These are phyloP conservation scores for Paraconiothyrium brasiliense DNA, from an alignment of 2,329 filamentous ascomycete genomes.

Conservation along the genomic window DNA sequence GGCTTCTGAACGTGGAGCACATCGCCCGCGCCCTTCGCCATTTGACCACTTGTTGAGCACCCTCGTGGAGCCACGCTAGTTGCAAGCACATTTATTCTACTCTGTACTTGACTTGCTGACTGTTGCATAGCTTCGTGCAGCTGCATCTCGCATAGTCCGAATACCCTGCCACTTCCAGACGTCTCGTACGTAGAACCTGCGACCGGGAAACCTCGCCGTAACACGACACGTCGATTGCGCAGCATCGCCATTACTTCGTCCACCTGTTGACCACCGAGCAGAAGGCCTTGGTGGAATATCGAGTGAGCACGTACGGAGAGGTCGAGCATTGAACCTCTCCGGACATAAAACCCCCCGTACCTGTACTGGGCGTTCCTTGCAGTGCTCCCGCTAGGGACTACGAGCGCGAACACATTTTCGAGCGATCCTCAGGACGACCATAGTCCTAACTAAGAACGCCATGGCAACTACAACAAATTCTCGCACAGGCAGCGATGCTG, in stretches of 20 bases:
- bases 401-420: conserved; percentile 28
- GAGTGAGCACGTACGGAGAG: conserved; percentile 49
- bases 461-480: conserved; percentile 41
- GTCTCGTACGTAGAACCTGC: conserved; percentile 3
- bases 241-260: background rate
- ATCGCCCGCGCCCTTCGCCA: background rate
- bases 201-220: conserved; percentile 29
- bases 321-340: conserved; percentile 52
- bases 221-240: conserved; percentile 14
- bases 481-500: conserved; percentile 36
- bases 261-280: conserved; percentile 3
- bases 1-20: background rate
- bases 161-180: conserved; percentile 6
- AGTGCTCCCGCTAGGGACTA: conserved; percentile 46
- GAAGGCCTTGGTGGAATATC: conserved; percentile 14
- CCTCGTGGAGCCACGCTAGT: conserved; percentile 5
- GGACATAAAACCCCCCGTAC: conserved; percentile 43
- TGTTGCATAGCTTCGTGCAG: conserved; percentile 1
- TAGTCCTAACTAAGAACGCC: conserved; percentile 17
- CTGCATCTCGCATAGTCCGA: conserved; percentile 16
- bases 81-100: background rate
- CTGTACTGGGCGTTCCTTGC: conserved; percentile 41
- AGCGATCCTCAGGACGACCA: conserved; percentile 19
- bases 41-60: conserved; percentile 5
- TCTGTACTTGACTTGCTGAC: conserved; percentile 1